phyloP scores from a whole-genome alignment of 257 asterid species.

The Verbena officinalis region DNA sequence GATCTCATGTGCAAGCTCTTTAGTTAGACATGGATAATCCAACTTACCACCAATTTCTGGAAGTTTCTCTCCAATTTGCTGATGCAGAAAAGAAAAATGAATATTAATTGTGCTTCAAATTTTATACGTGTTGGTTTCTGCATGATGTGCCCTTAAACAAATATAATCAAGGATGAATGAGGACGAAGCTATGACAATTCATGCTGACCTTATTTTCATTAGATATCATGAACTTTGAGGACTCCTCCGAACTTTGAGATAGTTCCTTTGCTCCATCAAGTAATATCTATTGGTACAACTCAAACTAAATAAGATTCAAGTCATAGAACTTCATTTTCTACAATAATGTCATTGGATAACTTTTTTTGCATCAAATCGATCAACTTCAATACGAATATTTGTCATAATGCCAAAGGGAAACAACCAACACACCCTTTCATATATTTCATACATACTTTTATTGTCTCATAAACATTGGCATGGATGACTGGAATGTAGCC shows the following conservation, averaged over 20 bases:
- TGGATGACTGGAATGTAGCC: slow-evolving; percentile 92
- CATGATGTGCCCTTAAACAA: slow-evolving; percentile 8
- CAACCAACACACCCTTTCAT: slow-evolving; percentile 87
- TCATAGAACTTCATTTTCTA: slow-evolving; percentile 22
- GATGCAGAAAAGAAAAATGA: slow-evolving; percentile 34
- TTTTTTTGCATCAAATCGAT: slow-evolving; percentile 38
- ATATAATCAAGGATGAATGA: slow-evolving; percentile 12
- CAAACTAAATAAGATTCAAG: slow-evolving; percentile 22
- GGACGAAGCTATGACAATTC: slow-evolving; percentile 7
- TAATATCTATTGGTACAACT: slow-evolving; percentile 57
- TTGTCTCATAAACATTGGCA: slow-evolving; percentile 99
- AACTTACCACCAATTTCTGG: slow-evolving; percentile 88
- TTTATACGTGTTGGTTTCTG: neutral
- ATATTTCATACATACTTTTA: slow-evolving; percentile 92
- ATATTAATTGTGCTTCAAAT: too few species aligned
- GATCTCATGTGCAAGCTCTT: slow-evolving; percentile 75
- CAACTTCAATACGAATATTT: slow-evolving; percentile 32
- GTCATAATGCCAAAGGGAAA: slow-evolving; percentile 48
- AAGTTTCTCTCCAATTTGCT: slow-evolving; percentile 84
- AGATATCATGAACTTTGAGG: slow-evolving; percentile 64
- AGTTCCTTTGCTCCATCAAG: slow-evolving; percentile 91
- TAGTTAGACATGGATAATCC: slow-evolving; percentile 72
- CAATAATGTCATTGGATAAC: slow-evolving; percentile 17
- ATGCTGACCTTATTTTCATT: slow-evolving; percentile 78
- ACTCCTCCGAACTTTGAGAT: slow-evolving; percentile 65